Evolutionary conservation across 2,329 filamentous ascomycete species (phyloP).

Genomic region (Tricladium varicosporioides): DNA sequence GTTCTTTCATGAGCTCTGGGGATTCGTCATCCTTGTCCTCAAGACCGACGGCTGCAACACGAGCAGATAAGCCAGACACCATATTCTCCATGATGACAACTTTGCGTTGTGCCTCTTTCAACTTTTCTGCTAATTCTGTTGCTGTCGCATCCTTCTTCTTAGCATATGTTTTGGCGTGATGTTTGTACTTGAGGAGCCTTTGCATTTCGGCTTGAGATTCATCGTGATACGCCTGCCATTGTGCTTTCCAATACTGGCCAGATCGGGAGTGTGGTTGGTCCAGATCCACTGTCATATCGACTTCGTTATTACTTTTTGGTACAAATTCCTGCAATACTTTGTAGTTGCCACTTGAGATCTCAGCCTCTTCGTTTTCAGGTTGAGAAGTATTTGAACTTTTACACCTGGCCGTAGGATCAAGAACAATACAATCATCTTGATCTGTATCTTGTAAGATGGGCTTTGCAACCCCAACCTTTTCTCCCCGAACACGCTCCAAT

Average conservation of each 20-base stretch:
- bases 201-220: slow-evolving; percentile 73
- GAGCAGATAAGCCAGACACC: slow-evolving; percentile 57
- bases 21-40: slow-evolving; percentile 44
- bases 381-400: too few relatives aligned
- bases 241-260: slow-evolving; percentile 76
- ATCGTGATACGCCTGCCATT: slow-evolving; percentile 71
- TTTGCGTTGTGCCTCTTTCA: slow-evolving; percentile 67
- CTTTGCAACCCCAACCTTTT: slow-evolving; percentile 17
- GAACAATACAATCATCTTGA: not conserved
- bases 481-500: slow-evolving; percentile 43
- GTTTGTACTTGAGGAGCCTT: slow-evolving; percentile 76
- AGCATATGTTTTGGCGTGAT: slow-evolving; percentile 75
- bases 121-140: slow-evolving; percentile 60
- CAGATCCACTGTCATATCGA: slow-evolving; percentile 67
- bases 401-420: not conserved
- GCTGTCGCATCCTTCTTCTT: slow-evolving; percentile 75
- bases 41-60: slow-evolving; percentile 44
- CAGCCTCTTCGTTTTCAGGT: not conserved
- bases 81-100: slow-evolving; percentile 62
- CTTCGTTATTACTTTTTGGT: slow-evolving; percentile 42
- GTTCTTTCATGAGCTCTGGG: slow-evolving; percentile 49
- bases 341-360: slow-evolving; percentile 12
- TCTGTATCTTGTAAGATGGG: slow-evolving; percentile 4
- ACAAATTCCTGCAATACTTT: slow-evolving; percentile 16
- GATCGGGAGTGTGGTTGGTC: slow-evolving; percentile 74